These are phyloP conservation scores for Peniophora sp. DNA, from an alignment of 1,284 basidiomycete species.

Conservation along the genomic window DNA sequence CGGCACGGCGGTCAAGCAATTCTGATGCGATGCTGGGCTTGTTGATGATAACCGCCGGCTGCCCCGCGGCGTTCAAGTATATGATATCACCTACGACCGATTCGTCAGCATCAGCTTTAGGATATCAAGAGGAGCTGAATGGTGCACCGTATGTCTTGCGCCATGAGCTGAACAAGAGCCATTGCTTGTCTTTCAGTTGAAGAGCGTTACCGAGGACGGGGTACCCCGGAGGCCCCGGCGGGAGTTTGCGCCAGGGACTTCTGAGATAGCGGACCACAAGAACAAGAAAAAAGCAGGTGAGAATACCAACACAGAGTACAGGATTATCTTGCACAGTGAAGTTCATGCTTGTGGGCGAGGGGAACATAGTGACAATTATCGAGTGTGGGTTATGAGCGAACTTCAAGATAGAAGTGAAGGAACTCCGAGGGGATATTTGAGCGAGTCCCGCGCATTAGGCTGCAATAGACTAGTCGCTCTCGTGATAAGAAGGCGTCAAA, in stretches of 20 bases:
- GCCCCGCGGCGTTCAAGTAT: conserved; percentile 13
- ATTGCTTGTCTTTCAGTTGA: background rate
- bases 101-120: background rate
- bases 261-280: background rate
- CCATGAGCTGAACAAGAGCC: background rate
- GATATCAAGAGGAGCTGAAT: background rate
- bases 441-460: too few species aligned
- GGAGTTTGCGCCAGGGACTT: background rate
- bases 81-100: conserved; percentile 15
- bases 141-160: background rate
- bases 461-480: too few species aligned
- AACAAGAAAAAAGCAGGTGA: background rate
- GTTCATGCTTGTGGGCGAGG: too few species aligned
- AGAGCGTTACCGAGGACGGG: conserved; percentile 1
- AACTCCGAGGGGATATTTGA: too few species aligned
- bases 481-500: too few species aligned
- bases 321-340: too few species aligned
- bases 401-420: too few species aligned
- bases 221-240: background rate
- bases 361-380: too few species aligned
- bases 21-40: conserved; percentile 13
- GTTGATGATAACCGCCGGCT: conserved; percentile 14
- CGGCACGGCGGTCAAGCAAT: conserved; percentile 18
- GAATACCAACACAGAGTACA: too few species aligned
- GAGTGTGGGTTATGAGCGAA: too few species aligned